Conservation (phyloP, 768 basidiomycete genomes). For the Tephrocybe sp. region DNA sequence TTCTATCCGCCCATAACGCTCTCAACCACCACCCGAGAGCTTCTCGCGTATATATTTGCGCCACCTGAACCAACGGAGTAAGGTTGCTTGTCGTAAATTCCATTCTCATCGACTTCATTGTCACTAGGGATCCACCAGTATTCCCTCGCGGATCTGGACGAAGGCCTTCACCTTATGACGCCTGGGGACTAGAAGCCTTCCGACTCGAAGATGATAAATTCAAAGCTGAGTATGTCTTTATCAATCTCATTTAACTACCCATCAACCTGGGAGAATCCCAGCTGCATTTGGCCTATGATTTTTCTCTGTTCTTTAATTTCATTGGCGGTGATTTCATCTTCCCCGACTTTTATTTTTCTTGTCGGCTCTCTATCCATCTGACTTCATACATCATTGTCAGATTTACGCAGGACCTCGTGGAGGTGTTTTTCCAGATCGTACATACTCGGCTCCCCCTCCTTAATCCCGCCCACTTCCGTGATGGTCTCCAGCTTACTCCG, state of each 20-base stretch:
- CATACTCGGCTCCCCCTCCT: constrained; percentile 87
- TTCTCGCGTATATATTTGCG: constrained; percentile 71
- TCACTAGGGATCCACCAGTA: constrained; percentile 35
- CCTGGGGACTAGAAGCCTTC: constrained; percentile 74
- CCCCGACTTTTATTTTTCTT: constrained; percentile 9
- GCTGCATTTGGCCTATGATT: constrained; percentile 13
- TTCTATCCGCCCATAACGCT: constrained; percentile 52
- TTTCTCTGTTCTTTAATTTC: constrained; percentile 23
- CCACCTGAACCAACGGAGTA: constrained; percentile 59
- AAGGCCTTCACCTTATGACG: constrained; percentile 49
- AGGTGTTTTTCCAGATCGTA: constrained; percentile 92
- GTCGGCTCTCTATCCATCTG: constrained; percentile 14
- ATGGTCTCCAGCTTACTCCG: constrained; percentile 52
- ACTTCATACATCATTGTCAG: constrained; percentile 37
- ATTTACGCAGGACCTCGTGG: constrained; percentile 89
- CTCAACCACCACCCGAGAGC: constrained; percentile 60
- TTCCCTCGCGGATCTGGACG: constrained; percentile 28
- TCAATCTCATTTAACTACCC: constrained; percentile 23
- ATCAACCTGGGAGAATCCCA: constrained; percentile 26
- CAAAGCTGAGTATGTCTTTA: constrained; percentile 75
- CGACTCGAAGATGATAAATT: constrained; percentile 71
- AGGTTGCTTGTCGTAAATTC: constrained; percentile 25
- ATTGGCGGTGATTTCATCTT: constrained; percentile 16
- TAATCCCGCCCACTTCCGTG: constrained; percentile 79
- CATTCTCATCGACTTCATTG: constrained; percentile 13